Evolutionary conservation across 129 eudicot species (phyloP).

Genomic region (Centella asiatica): DNA sequence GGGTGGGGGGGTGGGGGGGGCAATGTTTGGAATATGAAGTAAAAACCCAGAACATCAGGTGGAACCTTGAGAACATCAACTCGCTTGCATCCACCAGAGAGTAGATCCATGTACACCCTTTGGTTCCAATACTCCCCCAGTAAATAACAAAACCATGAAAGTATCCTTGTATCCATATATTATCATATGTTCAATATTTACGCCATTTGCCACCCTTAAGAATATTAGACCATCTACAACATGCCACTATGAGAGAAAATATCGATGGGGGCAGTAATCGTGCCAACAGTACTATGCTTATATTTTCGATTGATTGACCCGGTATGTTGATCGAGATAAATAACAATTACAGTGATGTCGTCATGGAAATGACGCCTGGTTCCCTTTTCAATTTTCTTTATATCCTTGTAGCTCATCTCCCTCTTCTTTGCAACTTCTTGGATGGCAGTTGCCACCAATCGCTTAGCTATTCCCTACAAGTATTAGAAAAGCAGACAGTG

Average conservation of each 20-base stretch:
- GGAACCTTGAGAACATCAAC: too few species aligned
- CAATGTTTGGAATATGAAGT: too few species aligned
- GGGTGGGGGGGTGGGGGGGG: too few species aligned
- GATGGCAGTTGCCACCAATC: constrained; percentile 76
- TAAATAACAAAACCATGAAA: too few species aligned
- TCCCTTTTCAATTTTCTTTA: constrained; percentile 67
- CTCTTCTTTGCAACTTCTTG: constrained; percentile 78
- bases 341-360: constrained; percentile 81
- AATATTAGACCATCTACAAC: constrained; percentile 17
- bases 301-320: constrained; percentile 17
- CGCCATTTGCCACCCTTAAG: too few species aligned
- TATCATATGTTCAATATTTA: neutral
- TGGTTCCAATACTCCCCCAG: too few species aligned
- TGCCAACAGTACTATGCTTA: constrained; percentile 30
- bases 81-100: too few species aligned
- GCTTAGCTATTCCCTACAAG: constrained; percentile 86
- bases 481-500: neutral
- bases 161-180: neutral
- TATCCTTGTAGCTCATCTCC: constrained; percentile 69
- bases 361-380: constrained; percentile 70
- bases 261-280: constrained; percentile 58
- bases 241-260: constrained; percentile 57
- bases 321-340: constrained; percentile 58
- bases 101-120: too few species aligned
- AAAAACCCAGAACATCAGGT: too few species aligned